phyloP scores from a whole-genome alignment of 352 stramenopile genomes.

The Globisporangium heterothallicum region DNA sequence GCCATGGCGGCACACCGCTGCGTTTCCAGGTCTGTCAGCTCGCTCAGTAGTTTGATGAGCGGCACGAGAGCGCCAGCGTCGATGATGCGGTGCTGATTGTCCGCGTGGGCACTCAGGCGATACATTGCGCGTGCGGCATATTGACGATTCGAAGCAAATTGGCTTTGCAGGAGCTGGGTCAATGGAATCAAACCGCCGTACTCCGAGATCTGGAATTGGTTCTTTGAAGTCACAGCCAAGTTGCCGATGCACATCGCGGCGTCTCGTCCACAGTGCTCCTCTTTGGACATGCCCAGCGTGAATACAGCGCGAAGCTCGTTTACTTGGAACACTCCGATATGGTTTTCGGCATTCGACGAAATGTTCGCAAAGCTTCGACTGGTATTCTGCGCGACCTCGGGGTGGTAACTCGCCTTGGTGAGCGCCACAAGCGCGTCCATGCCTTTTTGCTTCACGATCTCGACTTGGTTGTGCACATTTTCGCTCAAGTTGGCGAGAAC shows the following conservation, averaged over 20 bases:
- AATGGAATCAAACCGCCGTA: constrained; percentile 84
- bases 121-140: constrained; percentile 88
- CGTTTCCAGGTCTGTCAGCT: constrained; percentile 48
- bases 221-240: constrained; percentile 87
- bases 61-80: constrained; percentile 72
- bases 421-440: constrained; percentile 68
- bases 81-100: constrained; percentile 88
- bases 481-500: constrained; percentile 90
- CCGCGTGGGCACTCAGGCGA: constrained; percentile 73
- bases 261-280: constrained; percentile 89
- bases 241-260: constrained; percentile 92
- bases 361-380: constrained; percentile 89
- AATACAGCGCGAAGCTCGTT: constrained; percentile 80
- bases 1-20: constrained; percentile 79
- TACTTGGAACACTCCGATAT: constrained; percentile 80
- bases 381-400: constrained; percentile 82
- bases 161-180: constrained; percentile 64
- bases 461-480: constrained; percentile 87
- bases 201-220: constrained; percentile 85
- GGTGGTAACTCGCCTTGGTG: constrained; percentile 48
- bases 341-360: constrained; percentile 91
- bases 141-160: constrained; percentile 67
- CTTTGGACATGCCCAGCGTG: constrained; percentile 50
- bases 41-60: constrained; percentile 65
- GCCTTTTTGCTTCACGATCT: constrained; percentile 75